Evolutionary conservation across 495 filamentous ascomycete genomes (phyloP), one percentile per base, ranked within the genome.

Genomic region (Aspergillus sparsus): DNA sequence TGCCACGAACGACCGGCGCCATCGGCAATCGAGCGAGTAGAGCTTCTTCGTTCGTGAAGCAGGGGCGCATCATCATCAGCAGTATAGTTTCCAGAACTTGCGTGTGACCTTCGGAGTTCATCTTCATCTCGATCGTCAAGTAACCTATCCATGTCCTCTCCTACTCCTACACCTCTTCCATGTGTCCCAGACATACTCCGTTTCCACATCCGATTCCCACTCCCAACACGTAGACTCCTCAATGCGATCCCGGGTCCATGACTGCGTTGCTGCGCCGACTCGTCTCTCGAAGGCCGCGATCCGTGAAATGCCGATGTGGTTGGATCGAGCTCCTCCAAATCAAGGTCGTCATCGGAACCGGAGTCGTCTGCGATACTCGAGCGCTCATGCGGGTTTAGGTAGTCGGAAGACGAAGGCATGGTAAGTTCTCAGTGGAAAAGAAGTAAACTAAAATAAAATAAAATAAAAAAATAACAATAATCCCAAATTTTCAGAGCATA

Each of bases 241-340:
- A 92, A 68, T 15, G 89, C 87, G 64, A 91, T 92, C 32, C 83
- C 78, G 41, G 86, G 80, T 35, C 79, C 76, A 71, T 76, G 74
- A 61, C 75, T 71, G 77, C 75, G 63, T 73, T 74, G 66, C 62
- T 58, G 61, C 57, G 65, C 64, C 49, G 72, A 67, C 35, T 79
- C 72, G 47, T 81, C 77, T 35, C 73, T 68, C 49, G 76, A 77
- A 6, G 74, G 70, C 46, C 75, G 55, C 11, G 64, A 42, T 31
- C 44, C 66, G 16, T 80, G 70, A 36, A 72, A 62, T 27, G 77
- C 71, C 21, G 21, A 27, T 16, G 79, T 72, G 27, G 71, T 71
- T 13, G 86, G 87, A 63, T 90, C 88, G 39, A 92, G 83, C 79
- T 92, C 89, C 65, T 91, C 81, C 53, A 86, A 65, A 60, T 92